Conservation (phyloP, 192 early-diverging fungal species). For the Umbelopsis ramanniana region DNA sequence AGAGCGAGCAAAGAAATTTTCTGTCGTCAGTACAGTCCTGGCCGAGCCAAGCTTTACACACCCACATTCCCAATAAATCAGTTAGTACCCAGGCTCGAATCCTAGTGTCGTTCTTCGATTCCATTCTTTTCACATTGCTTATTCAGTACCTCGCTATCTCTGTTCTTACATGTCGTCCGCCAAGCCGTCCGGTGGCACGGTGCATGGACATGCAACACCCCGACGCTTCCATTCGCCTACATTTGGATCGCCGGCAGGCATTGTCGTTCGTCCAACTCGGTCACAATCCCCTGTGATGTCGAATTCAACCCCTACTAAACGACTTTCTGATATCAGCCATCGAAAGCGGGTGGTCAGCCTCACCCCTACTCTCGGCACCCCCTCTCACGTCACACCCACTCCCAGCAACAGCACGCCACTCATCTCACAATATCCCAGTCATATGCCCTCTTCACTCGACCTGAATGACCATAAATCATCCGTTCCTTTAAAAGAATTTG, state of each 20-base stretch:
- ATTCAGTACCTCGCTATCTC: background rate
- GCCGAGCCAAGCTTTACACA: background rate
- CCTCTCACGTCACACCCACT: background rate
- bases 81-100: background rate
- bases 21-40: background rate
- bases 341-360: background rate
- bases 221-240: conserved; percentile 13
- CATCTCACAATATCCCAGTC: background rate
- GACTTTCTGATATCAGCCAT: background rate
- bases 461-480: background rate
- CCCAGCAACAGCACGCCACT: conserved; percentile 3
- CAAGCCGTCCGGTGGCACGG: background rate
- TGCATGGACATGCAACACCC: background rate
- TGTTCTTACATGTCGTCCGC: background rate
- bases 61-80: background rate
- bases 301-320: background rate
- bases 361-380: background rate
- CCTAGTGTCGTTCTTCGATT: background rate
- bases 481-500: conserved; percentile 14
- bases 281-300: conserved; percentile 1
- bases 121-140: background rate
- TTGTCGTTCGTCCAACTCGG: conserved; percentile 3
- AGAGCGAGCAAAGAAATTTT: no score
- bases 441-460: background rate
- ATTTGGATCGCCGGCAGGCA: conserved; percentile 15